phyloP scores from a whole-genome alignment of 768 basidiomycete species.

The Tulasnella sp. region DNA sequence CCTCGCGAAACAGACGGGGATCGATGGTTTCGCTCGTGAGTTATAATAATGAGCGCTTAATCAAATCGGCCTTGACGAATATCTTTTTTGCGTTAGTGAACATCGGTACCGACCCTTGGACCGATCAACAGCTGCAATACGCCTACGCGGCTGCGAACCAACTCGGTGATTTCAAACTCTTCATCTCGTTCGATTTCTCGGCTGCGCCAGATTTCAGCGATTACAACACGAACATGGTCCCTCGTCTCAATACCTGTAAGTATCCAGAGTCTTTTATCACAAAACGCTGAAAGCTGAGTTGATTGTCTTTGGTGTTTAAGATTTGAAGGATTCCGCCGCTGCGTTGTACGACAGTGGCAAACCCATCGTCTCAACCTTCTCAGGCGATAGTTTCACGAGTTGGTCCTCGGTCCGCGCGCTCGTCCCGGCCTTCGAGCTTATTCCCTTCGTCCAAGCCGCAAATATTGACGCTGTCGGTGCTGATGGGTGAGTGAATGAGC shows the following conservation, averaged over 20 bases:
- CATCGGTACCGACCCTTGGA: conserved; percentile 27
- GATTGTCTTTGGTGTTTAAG: too few species aligned
- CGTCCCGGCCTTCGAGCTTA: conserved; percentile 23
- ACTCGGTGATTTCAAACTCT: conserved; percentile 22
- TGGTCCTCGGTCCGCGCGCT: conserved; percentile 16
- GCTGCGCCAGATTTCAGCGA: too few species aligned
- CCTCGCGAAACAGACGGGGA: too few species aligned
- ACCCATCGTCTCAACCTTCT: conserved; percentile 28
- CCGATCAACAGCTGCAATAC: conserved; percentile 24
- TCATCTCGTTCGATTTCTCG: conserved; percentile 29
- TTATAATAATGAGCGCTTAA: too few species aligned
- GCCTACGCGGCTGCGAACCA: conserved; percentile 25
- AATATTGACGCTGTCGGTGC: neutral
- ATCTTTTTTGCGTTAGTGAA: conserved; percentile 17
- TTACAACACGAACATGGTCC: conserved; percentile 20
- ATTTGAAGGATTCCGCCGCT: conserved; percentile 21
- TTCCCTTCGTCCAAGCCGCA: conserved; percentile 25
- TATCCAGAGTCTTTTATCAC: too few species aligned
- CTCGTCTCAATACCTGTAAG: conserved; percentile 19
- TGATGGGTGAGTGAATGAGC: too few species aligned
- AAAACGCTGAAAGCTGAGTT: too few species aligned
- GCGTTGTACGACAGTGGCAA: conserved; percentile 25
- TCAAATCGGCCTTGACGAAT: too few species aligned
- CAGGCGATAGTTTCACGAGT: conserved; percentile 28
- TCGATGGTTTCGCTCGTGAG: too few species aligned